These are phyloP conservation scores for Spiromastix sp. DNA, from an alignment of 2,329 filamentous ascomycete genomes.

Conservation along the genomic window DNA sequence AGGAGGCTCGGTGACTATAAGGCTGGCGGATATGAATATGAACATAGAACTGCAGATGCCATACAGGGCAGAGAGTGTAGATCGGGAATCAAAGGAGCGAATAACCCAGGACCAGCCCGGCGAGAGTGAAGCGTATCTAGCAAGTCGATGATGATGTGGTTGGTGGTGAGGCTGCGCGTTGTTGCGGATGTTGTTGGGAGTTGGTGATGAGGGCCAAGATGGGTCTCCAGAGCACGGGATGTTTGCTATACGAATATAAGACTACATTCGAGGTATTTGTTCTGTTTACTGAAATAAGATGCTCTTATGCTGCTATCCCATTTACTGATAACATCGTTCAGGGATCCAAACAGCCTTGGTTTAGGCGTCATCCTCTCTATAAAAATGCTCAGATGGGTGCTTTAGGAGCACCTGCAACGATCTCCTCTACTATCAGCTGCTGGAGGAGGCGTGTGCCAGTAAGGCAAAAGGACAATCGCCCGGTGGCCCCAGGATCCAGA, in stretches of 20 bases:
- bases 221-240: not conserved
- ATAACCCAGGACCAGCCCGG: slow-evolving; percentile 1
- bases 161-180: not conserved
- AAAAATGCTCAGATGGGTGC: too few species aligned
- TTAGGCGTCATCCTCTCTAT: too few species aligned
- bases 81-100: not conserved
- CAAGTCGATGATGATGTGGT: not conserved
- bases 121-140: not conserved
- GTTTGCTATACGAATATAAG: not conserved
- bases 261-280: not conserved
- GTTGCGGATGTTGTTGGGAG: not conserved
- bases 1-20: not conserved
- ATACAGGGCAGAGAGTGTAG: not conserved
- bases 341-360: too few species aligned
- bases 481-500: too few species aligned
- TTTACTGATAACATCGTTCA: too few species aligned
- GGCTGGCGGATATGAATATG: not conserved
- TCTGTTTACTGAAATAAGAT: not conserved
- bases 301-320: too few species aligned
- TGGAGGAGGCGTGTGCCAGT: too few species aligned
- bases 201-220: not conserved
- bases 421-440: too few species aligned
- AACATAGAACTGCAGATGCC: not conserved
- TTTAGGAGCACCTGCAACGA: too few species aligned
- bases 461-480: too few species aligned